Percentiles rank a stretch among this genome's conserved stretches.
These are phyloP conservation scores for Craspedostauros australis DNA, from an alignment of 108 stramenopile genomes.

Conservation along the genomic window DNA sequence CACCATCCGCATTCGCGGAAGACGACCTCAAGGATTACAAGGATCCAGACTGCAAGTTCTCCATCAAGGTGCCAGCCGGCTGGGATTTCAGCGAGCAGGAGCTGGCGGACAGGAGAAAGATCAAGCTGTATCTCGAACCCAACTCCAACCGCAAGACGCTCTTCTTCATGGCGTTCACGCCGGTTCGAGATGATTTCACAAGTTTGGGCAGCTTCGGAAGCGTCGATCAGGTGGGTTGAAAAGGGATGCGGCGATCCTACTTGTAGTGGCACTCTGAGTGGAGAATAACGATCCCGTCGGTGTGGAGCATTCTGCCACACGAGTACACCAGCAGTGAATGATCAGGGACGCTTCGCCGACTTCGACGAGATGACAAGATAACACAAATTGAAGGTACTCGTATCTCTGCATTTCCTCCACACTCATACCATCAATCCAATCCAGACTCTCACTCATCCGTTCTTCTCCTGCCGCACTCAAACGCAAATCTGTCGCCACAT, in stretches of 20 bases:
- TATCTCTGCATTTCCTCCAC: too few relatives aligned
- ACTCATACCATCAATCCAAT: too few relatives aligned
- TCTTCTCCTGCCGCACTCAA: too few relatives aligned
- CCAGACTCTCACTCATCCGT: too few relatives aligned
- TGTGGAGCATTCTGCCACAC: too few relatives aligned
- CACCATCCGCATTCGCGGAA: slow-evolving; percentile 1
- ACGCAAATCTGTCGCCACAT: too few relatives aligned
- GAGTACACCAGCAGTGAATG: too few relatives aligned
- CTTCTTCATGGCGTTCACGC: slow-evolving; percentile 73
- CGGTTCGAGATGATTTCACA: slow-evolving; percentile 77
- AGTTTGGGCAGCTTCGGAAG: slow-evolving; percentile 60
- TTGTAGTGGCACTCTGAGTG: not conserved
- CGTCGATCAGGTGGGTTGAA: slow-evolving; percentile 45
- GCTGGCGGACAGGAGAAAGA: slow-evolving; percentile 60
- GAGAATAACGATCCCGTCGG: not conserved
- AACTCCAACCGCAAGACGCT: slow-evolving; percentile 30
- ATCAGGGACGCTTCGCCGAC: too few relatives aligned
- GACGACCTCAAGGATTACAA: slow-evolving; percentile 18
- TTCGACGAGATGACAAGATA: too few relatives aligned
- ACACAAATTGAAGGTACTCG: too few relatives aligned
- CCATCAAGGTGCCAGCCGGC: slow-evolving; percentile 36
- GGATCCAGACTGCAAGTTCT: slow-evolving; percentile 50
- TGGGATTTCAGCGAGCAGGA: slow-evolving; percentile 52
- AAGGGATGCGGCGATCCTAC: not conserved
- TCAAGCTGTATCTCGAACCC: slow-evolving; percentile 47